Percentiles rank a stretch among this genome's conserved stretches.
Conservation (phyloP, 208 protist species). For the Endotrypanum monterogeii region DNA sequence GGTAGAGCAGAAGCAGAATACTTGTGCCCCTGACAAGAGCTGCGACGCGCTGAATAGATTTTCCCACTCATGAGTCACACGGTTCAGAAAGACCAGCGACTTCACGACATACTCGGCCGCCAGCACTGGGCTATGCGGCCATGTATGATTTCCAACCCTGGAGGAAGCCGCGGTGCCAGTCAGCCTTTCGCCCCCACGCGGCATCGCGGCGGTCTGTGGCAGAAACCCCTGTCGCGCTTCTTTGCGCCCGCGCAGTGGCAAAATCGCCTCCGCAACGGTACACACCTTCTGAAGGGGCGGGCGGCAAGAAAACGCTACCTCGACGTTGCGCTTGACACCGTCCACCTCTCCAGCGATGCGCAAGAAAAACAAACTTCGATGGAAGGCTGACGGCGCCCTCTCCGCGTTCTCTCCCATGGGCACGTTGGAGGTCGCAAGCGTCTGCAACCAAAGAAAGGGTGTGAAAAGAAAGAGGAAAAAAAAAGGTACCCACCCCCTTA, state of each 20-base stretch:
- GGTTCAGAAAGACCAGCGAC: conserved; percentile 43
- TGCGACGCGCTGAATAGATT: conserved; percentile 61
- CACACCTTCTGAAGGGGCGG: conserved; percentile 64
- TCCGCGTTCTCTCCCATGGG: neutral
- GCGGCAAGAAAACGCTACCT: conserved; percentile 46
- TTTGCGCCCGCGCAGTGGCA: conserved; percentile 18
- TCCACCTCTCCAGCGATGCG: conserved; percentile 33
- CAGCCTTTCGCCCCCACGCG: neutral
- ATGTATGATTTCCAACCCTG: neutral
- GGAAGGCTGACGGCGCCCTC: neutral
- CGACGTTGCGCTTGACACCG: conserved; percentile 42
- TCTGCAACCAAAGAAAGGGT: neutral
- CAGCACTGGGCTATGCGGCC: neutral
- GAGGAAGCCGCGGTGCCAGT: neutral
- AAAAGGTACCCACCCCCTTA: neutral
- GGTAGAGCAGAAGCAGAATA: conserved; percentile 51
- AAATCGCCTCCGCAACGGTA: conserved; percentile 49
- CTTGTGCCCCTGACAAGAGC: conserved; percentile 53
- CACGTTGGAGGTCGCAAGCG: neutral
- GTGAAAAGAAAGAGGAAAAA: neutral
- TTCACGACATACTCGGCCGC: conserved; percentile 31
- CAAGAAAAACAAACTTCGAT: conserved; percentile 39
- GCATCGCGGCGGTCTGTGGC: conserved; percentile 1
- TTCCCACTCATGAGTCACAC: conserved; percentile 45
- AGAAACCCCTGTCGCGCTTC: conserved; percentile 6